Evolutionary conservation across 805 yeast genomes (phyloP).

Genomic region (Jamesozyma gamospora): DNA sequence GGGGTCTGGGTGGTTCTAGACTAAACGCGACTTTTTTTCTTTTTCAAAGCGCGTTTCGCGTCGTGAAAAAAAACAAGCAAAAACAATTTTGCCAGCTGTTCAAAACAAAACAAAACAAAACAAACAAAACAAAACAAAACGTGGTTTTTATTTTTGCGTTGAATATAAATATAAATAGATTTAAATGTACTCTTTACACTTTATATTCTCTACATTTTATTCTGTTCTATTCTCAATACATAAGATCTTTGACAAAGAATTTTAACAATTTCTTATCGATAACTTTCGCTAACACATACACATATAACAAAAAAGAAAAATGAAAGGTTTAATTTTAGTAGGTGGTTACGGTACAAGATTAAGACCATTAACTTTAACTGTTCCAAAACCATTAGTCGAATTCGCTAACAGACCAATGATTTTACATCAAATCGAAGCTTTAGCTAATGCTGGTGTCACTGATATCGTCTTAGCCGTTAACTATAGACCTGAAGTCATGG

Average conservation of each 20-base stretch:
- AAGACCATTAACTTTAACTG: conserved; percentile 92
- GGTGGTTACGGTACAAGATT: conserved; percentile 99
- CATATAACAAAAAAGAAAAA: conserved; percentile 23
- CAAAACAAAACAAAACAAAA: too few species aligned
- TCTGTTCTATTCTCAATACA: too few species aligned
- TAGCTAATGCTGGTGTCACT: conserved; percentile 96
- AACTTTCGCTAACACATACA: background rate
- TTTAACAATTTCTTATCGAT: background rate
- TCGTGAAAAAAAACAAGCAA: too few species aligned
- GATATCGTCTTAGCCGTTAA: conserved; percentile 97
- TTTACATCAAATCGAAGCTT: conserved; percentile 94
- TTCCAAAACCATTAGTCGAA: conserved; percentile 95
- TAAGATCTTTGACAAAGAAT: background rate
- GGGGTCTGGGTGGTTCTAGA: too few species aligned
- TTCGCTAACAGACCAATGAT: conserved; percentile 99
- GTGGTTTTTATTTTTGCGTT: too few species aligned
- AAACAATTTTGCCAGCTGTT: too few species aligned
- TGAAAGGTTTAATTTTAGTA: conserved; percentile 96
- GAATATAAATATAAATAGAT: too few species aligned
- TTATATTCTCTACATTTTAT: too few species aligned
- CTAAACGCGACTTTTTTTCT: too few species aligned
- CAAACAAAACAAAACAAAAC: too few species aligned
- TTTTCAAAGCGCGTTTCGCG: too few species aligned
- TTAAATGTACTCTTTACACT: too few species aligned
- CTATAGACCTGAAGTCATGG: conserved; percentile 99